Percentiles rank a stretch among this genome's conserved stretches.
Evolutionary conservation across 306 rosid species (phyloP).

Genomic region (Cucumis sativus): DNA sequence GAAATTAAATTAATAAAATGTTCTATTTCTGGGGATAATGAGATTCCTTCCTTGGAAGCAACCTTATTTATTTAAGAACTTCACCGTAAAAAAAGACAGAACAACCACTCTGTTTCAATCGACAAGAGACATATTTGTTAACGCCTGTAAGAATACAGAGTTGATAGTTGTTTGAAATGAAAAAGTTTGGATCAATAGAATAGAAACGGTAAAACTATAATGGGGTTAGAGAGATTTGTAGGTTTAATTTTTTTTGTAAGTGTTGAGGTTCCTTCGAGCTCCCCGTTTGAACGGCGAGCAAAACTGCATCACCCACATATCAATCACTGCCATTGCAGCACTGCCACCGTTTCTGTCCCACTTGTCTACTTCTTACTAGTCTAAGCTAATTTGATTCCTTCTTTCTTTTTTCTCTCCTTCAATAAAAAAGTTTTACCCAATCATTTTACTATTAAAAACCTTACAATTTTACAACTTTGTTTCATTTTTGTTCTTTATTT

Average conservation of each 20-base stretch:
- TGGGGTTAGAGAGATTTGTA: background rate
- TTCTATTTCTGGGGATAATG: background rate
- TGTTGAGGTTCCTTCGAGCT: background rate
- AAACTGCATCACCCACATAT: background rate
- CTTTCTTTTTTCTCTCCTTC: background rate
- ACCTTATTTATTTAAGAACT: background rate
- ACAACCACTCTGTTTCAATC: background rate
- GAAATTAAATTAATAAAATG: background rate
- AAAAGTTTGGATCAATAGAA: background rate
- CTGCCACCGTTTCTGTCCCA: background rate
- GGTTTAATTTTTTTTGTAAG: background rate
- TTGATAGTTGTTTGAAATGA: background rate
- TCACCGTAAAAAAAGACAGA: background rate
- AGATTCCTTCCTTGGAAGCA: background rate
- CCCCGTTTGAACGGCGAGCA: conserved; percentile 1
- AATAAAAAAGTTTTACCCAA: background rate
- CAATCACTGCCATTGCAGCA: background rate
- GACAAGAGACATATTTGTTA: background rate
- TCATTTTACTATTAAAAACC: no score
- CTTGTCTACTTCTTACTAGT: background rate
- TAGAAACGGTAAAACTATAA: background rate
- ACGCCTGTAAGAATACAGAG: background rate
- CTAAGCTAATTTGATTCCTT: background rate
- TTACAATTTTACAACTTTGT: no score
- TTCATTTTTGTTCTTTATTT: no score